A percentile compares a stretch with the other conserved stretches of the same genome.
Conservation (phyloP, 2,329 filamentous ascomycete species). For the Aspergillus oerlinghausenensis region DNA sequence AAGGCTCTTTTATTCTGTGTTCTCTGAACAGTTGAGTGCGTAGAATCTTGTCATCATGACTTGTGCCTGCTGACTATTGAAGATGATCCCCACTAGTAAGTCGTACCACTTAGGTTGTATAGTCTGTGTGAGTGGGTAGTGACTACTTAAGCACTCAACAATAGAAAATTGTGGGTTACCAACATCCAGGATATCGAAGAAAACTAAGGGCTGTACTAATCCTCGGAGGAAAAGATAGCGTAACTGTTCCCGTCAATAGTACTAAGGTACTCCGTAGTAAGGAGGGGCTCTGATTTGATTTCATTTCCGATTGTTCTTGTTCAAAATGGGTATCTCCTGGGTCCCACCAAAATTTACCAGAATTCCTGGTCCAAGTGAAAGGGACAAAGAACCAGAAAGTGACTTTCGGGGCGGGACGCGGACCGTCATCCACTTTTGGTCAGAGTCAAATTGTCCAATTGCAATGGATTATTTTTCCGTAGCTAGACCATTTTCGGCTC, state of each 20-base stretch:
- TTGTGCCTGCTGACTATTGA: not conserved
- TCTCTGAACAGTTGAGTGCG: not conserved
- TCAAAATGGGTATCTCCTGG: too few relatives aligned
- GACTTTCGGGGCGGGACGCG: conserved; percentile 22
- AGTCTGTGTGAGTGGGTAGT: not conserved
- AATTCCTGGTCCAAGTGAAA: not conserved
- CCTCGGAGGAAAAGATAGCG: not conserved
- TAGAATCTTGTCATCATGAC: not conserved
- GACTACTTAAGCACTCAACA: not conserved
- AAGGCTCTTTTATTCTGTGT: not conserved
- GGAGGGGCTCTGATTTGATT: not conserved
- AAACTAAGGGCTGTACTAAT: not conserved
- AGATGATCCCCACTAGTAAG: not conserved
- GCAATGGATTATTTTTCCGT: not conserved
- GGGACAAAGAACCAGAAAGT: conserved; percentile 5
- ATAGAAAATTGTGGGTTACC: not conserved
- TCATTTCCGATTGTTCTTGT: not conserved
- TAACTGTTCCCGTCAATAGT: not conserved
- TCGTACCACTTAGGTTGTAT: not conserved
- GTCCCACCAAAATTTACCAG: not conserved
- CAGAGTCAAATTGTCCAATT: not conserved
- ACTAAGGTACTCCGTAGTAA: not conserved
- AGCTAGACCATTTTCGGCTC: not conserved
- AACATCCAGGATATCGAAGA: not conserved
- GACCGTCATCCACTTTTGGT: conserved; percentile 18